Conservation (phyloP, 2,329 filamentous ascomycete genomes). For the Pseudocercospora eumusae region DNA sequence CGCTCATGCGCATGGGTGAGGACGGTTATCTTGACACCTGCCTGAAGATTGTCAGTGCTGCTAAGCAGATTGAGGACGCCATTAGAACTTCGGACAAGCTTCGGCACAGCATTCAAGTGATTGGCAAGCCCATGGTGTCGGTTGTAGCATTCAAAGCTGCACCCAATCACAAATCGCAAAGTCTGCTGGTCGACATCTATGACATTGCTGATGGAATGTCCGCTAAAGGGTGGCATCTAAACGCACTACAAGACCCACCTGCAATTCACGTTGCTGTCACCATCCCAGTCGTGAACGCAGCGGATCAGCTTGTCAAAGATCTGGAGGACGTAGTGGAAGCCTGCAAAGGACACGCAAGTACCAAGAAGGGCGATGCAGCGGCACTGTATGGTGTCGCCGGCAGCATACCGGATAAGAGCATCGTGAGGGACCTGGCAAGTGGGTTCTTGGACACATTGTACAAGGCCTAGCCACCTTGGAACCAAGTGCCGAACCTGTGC, state of each 20-base stretch:
- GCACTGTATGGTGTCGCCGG: conserved; percentile 94
- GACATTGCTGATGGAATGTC: conserved; percentile 90
- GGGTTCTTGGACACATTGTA: conserved; percentile 84
- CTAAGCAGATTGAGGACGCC: conserved; percentile 77
- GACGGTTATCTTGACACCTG: conserved; percentile 85
- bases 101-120: conserved; percentile 70
- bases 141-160: conserved; percentile 83
- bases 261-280: conserved; percentile 95
- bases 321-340: conserved; percentile 61
- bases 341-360: conserved; percentile 72
- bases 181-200: conserved; percentile 80
- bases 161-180: conserved; percentile 22
- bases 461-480: conserved; percentile 17
- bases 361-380: conserved; percentile 71
- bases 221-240: conserved; percentile 87
- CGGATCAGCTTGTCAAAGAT: conserved; percentile 77
- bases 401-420: conserved; percentile 90
- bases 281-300: conserved; percentile 76
- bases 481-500: background rate
- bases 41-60: conserved; percentile 80
- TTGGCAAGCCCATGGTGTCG: conserved; percentile 83
- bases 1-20: conserved; percentile 84
- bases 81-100: conserved; percentile 71
- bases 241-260: conserved; percentile 85
- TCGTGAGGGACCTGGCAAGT: conserved; percentile 84